Base-by-base conservation (phyloP, 306 rosid genomes). In the Gillenia trifoliata region DNA sequence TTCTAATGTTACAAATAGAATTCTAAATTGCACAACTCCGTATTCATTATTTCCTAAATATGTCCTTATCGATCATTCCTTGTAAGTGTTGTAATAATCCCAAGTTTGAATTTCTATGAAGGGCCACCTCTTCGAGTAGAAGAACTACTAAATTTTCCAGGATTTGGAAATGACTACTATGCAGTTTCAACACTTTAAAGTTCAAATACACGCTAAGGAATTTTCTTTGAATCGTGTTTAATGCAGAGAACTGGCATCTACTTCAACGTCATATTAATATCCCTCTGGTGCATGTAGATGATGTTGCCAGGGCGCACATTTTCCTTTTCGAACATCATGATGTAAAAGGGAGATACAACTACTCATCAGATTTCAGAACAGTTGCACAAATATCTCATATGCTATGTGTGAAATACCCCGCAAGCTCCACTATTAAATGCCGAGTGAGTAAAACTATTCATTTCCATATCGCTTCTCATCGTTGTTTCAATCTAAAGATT, bases 201-300 rank as follows among this genome's bases (percentile, higher is more conserved):
- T 66, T 20, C 54, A 38, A 66, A 40, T 10, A 1, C 23, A 49
- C 25, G 9, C 13, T 26, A 25, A 29, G 23, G 2, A 15, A 47
- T 4, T 13, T 45, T 36, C 20, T 72, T 11, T 59, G 52, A 25
- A 20, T 11, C 8, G 41, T 26, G 15, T 28, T 36, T 17, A 75
- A 49, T 67, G 61, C 50, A 84, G 88, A 86, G 26, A 41, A 86
- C 26, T 41, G 31, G 56, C 78, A 81, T 75, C 61, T 71, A 41
- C 76, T 75, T 50, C 78, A 70, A 0, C 17, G 23, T 23, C 75
- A 83, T 8, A 12, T 49, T 17, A 61, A 61, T 31, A 0, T 47
- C 0, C 66, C 71, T 68, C 47, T 88, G 84, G 95, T 82, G 16
- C 89, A 91, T 78, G 90, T 81, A 2, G 96, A 87, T 38, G 93